Conservation (phyloP, 208 protist genomes). For the Crithidia acanthocephali region DNA sequence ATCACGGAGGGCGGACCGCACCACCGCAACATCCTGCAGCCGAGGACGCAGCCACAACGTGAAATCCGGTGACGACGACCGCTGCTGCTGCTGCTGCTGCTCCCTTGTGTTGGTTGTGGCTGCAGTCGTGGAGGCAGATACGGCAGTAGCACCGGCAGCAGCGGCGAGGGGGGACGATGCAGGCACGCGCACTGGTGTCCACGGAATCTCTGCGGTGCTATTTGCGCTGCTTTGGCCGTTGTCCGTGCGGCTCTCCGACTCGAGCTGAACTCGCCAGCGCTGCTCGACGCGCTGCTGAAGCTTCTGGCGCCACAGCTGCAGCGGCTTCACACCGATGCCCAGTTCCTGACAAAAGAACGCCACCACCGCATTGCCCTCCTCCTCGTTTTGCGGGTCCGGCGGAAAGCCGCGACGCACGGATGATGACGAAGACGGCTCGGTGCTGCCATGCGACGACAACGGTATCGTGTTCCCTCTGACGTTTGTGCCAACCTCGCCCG, state of each 20-base stretch:
- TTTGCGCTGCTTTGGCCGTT: neutral
- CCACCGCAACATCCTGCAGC: slow-evolving; percentile 51
- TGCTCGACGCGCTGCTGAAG: slow-evolving; percentile 21
- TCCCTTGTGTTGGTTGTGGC: too few relatives aligned
- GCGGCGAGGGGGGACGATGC: neutral
- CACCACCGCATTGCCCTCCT: slow-evolving; percentile 54
- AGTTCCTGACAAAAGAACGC: slow-evolving; percentile 72
- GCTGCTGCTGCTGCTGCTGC: neutral
- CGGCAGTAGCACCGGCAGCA: neutral
- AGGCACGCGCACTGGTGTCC: slow-evolving; percentile 11
- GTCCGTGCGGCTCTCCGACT: too few relatives aligned
- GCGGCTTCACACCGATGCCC: slow-evolving; percentile 48
- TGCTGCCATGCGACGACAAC: too few relatives aligned
- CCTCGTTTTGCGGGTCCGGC: slow-evolving; percentile 28
- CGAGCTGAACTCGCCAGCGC: slow-evolving; percentile 34
- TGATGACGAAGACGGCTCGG: neutral
- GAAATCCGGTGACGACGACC: slow-evolving; percentile 4
- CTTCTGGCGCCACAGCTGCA: slow-evolving; percentile 55
- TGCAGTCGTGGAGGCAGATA: too few relatives aligned
- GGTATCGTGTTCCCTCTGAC: too few relatives aligned
- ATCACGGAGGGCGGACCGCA: slow-evolving; percentile 43
- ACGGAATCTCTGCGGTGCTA: neutral
- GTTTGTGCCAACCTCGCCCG: neutral
- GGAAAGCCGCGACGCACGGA: slow-evolving; percentile 17
- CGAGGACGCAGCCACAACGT: slow-evolving; percentile 42